Evolutionary conservation across 2,329 filamentous ascomycete genomes (phyloP), one percentile per base, ranked within the genome.

Genomic region (Fusarium pseudoanthophilum): DNA sequence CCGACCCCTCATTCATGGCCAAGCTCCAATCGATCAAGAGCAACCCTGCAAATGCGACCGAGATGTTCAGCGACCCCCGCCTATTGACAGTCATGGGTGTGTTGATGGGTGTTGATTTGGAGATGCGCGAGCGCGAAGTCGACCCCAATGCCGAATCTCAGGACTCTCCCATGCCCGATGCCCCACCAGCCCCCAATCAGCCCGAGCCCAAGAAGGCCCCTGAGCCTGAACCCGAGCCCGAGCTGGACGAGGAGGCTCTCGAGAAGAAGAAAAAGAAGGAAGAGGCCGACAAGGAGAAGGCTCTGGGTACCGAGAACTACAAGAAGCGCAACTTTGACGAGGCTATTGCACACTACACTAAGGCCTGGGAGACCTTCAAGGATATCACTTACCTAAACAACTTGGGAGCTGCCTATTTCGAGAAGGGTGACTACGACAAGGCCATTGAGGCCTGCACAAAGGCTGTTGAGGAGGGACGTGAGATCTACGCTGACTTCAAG

Each of bases 381-480:
- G 96, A 99, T 79, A 97, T 99, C 79, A 96, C 95, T 21, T 99
- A 99, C 84, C 88, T 98, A 68, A 99, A 97, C 86, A 99, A 99
- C 84, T 89, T 97, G 37, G 94, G 95, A 68, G 96, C 96, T 7
- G 96, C 95, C 68, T 91, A 97, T 79, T 98, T 95, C 78, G 96
- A 99, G 83, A 98, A 98, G 87, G 95, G 95, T 64, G 96, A 98
- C 81, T 97, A 93, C 82, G 89, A 97, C 79, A 93, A 92, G 65
- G 92, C 92, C 75, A 95, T 99, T 73, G 93, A 97, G 78, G 86
- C 92, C 21, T 99, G 96, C 85, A 91, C 93, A 78, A 91, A 94
- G 85, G 96, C 97, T 16, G 89, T 97, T 60, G 92, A 97, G 76
- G 93, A 98, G 82, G 96, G 96, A 63, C 94, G 96, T 67, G 89